Percentiles rank a stretch among this genome's conserved stretches.
Conservation (phyloP, 306 rosid genomes). For the Sophora flavescens region DNA sequence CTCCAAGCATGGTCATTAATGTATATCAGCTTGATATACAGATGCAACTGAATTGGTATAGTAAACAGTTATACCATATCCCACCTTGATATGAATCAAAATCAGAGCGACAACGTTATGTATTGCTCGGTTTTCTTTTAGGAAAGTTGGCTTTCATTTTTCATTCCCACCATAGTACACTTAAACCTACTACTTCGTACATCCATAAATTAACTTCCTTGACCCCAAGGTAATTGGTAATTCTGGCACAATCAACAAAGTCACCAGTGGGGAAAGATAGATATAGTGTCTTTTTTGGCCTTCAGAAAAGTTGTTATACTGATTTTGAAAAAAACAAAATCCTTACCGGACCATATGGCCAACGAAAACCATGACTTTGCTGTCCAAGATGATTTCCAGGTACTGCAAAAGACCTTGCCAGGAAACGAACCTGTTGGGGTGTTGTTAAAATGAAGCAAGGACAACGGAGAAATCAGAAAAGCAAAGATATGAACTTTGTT, state of each 20-base stretch:
- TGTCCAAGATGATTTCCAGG: constrained; percentile 98
- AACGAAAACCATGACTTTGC: constrained; percentile 93
- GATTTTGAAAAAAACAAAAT: constrained; percentile 4
- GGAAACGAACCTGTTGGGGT: constrained; percentile 80
- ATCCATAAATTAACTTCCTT: constrained; percentile 7
- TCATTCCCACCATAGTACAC: constrained; percentile 9
- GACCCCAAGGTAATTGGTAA: not conserved
- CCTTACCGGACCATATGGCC: constrained; percentile 99
- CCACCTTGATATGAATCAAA: constrained; percentile 7
- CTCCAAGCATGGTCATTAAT: constrained; percentile 27
- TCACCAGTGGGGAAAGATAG: not conserved
- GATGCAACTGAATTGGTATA: constrained; percentile 9
- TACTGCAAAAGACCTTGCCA: constrained; percentile 89
- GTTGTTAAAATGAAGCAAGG: constrained; percentile 35
- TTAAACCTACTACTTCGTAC: constrained; percentile 19
- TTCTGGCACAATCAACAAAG: constrained; percentile 18
- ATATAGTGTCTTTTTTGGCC: not conserved
- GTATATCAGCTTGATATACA: constrained; percentile 10
- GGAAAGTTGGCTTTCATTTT: not conserved
- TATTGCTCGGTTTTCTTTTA: constrained; percentile 3
- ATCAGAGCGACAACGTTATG: constrained; percentile 24
- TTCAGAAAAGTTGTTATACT: not conserved
- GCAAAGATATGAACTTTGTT: constrained; percentile 22
- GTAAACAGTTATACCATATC: not conserved
- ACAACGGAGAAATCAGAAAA: constrained; percentile 36